Evolutionary conservation across 108 stramenopile genomes (phyloP), one percentile per base, ranked within the genome.

Genomic region (Conticribra weissflogii): DNA sequence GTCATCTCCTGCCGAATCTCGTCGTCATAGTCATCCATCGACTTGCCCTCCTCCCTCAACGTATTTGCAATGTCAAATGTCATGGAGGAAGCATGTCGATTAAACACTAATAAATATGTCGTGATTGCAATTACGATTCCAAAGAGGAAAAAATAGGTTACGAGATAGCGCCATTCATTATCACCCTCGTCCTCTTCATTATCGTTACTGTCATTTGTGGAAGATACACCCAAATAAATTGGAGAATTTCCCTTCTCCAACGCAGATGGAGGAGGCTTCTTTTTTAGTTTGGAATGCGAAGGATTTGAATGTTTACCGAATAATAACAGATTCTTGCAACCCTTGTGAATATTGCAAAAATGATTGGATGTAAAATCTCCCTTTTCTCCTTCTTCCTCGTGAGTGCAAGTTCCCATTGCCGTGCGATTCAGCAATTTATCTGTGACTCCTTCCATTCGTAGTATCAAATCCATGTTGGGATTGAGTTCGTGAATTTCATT

Each of bases 391-490:
- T 54, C 54, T 17, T 25, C 29, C n/a, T 59, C 59, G 30, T 71
- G 16, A 3, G 36, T 34, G 51, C 70, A 71, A 33, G 50, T 71
- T 14, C 70, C 70, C 59, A 71, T 61, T 46, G 59, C 29, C 53
- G 16, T 51, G 2, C 22, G 18, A 61, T 71, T 53, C 23, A 71
- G 41, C 25, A 50, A 29, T 3, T 49, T 46, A 58, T 47, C 25
- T 25, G 33, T 22, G 9, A 71, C 56, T 21, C 59, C 59, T 30
- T 71, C 70, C 33, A 71, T 22, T 25, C 62, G 44, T 7, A 71
- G 41, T n/a, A 71, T 71, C 15, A 62, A 32, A 32, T 71, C 70
- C 31, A 71, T 36, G 22, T 71, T 60, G 23, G 70, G 70, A 28
- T 71, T 71, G 19, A 71, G 36, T 9, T 25, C 23, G 3, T 54